A percentile compares a stretch with the other conserved stretches of the same genome.
Evolutionary conservation across 2,329 filamentous ascomycete species (phyloP).

Genomic region (Pestalotiopsis sp.): DNA sequence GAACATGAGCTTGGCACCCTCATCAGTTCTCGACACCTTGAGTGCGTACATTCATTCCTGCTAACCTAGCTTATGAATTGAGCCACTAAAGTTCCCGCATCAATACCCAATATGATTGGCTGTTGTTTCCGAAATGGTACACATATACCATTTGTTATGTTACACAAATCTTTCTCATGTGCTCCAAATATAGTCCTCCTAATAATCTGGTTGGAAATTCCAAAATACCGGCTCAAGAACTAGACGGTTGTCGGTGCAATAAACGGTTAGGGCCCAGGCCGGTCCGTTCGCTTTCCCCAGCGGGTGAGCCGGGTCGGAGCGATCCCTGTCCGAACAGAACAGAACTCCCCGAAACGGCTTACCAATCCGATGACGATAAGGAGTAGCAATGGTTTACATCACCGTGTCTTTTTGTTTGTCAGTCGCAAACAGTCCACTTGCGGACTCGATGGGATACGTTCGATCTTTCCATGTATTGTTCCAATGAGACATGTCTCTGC

Average conservation of each 20-base stretch:
- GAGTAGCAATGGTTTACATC: neutral
- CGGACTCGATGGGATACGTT: neutral
- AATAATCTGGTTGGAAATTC: neutral
- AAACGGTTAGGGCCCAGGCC: neutral
- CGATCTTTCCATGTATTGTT: neutral
- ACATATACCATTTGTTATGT: too few relatives aligned
- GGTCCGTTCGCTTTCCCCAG: neutral
- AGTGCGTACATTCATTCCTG: too few relatives aligned
- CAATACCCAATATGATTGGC: too few relatives aligned
- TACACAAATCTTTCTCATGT: too few relatives aligned
- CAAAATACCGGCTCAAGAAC: neutral
- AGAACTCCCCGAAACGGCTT: conserved; percentile 11
- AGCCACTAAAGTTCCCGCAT: too few relatives aligned
- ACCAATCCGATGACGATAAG: conserved; percentile 13
- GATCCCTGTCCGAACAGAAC: neutral
- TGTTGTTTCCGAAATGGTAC: too few relatives aligned
- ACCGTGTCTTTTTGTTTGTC: neutral
- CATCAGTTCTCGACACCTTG: too few relatives aligned
- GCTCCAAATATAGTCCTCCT: too few relatives aligned
- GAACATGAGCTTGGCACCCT: too few relatives aligned
- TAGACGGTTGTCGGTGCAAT: neutral
- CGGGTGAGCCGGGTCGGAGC: neutral
- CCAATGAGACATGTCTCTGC: neutral
- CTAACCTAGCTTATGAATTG: too few relatives aligned
- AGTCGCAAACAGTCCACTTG: neutral